A percentile compares a stretch with the other conserved stretches of the same genome.
Conservation (phyloP, 768 basidiomycete species). For the Polyporus arcularius region DNA sequence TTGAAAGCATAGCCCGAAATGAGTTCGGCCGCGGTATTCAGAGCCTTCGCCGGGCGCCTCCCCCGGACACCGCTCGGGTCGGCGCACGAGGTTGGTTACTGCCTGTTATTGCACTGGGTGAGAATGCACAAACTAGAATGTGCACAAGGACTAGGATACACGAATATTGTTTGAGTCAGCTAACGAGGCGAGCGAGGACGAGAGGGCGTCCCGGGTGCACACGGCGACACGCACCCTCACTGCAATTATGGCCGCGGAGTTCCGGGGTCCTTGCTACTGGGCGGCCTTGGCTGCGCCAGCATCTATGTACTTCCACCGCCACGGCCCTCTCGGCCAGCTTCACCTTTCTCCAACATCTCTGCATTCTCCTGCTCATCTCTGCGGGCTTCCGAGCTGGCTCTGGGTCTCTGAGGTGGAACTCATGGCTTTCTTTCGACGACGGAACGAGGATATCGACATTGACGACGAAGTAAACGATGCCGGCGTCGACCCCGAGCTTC, state of each 20-base stretch:
- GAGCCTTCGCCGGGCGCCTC: too few species aligned
- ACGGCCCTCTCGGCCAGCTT: constrained; percentile 15
- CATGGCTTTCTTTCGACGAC: constrained; percentile 43
- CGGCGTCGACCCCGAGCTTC: constrained; percentile 79
- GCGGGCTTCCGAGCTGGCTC: constrained; percentile 17
- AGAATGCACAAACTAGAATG: too few species aligned
- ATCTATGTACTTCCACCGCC: constrained; percentile 9
- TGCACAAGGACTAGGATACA: too few species aligned
- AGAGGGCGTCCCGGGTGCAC: too few species aligned
- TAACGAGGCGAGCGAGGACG: too few species aligned
- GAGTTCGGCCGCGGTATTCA: too few species aligned
- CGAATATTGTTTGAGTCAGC: too few species aligned
- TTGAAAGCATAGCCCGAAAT: too few species aligned
- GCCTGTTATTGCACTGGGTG: too few species aligned
- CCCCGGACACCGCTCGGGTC: too few species aligned
- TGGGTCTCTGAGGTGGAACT: constrained; percentile 15
- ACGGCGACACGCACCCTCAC: too few species aligned
- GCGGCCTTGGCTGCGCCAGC: constrained; percentile 21
- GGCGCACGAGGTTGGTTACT: too few species aligned
- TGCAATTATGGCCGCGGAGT: not conserved
- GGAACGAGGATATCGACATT: constrained; percentile 36
- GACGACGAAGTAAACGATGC: constrained; percentile 64
- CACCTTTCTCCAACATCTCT: constrained; percentile 10
- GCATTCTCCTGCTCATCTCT: not conserved
- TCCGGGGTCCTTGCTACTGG: constrained; percentile 15